A percentile compares a stretch with the other conserved stretches of the same genome.
Conservation (phyloP, 192 early-diverging fungal species). For the Chytriomyces confervae region DNA sequence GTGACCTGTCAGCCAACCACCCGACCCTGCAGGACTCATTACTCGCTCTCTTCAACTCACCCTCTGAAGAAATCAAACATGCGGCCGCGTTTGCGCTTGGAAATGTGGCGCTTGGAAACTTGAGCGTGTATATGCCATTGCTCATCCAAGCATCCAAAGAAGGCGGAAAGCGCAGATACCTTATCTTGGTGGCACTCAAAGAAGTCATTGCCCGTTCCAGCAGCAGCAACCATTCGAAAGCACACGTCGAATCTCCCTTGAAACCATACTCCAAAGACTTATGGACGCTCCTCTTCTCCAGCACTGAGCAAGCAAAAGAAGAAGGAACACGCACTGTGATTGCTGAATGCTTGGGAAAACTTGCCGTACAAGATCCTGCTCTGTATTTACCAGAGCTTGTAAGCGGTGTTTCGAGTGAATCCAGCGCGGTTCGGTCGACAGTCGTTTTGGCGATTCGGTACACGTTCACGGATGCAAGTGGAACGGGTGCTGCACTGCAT, state of each 20-base stretch:
- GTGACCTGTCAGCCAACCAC: conserved; percentile 63
- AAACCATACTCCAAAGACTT: conserved; percentile 69
- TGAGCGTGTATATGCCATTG: conserved; percentile 71
- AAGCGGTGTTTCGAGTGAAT: conserved; percentile 57
- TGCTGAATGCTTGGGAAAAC: conserved; percentile 86
- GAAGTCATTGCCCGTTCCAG: conserved; percentile 80
- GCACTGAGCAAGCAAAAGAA: conserved; percentile 67
- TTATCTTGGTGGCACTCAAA: conserved; percentile 77
- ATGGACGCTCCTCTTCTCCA: conserved; percentile 77
- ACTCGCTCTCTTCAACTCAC: conserved; percentile 67
- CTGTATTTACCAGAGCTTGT: conserved; percentile 81
- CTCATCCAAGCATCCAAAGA: conserved; percentile 68
- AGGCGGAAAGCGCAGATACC: conserved; percentile 70
- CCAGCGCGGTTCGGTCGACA: conserved; percentile 68
- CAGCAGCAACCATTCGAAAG: background rate
- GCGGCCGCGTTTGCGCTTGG: conserved; percentile 86
- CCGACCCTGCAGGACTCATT: conserved; percentile 64
- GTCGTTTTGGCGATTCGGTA: conserved; percentile 85
- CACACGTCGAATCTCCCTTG: conserved; percentile 24
- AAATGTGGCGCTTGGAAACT: conserved; percentile 82
- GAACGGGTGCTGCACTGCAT: background rate
- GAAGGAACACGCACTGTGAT: conserved; percentile 84
- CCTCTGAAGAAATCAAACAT: conserved; percentile 83
- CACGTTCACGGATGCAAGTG: conserved; percentile 72
- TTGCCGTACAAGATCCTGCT: conserved; percentile 70